Evolutionary conservation across 2,329 filamentous ascomycete genomes (phyloP).

Genomic region (Fonsecaea monophora): DNA sequence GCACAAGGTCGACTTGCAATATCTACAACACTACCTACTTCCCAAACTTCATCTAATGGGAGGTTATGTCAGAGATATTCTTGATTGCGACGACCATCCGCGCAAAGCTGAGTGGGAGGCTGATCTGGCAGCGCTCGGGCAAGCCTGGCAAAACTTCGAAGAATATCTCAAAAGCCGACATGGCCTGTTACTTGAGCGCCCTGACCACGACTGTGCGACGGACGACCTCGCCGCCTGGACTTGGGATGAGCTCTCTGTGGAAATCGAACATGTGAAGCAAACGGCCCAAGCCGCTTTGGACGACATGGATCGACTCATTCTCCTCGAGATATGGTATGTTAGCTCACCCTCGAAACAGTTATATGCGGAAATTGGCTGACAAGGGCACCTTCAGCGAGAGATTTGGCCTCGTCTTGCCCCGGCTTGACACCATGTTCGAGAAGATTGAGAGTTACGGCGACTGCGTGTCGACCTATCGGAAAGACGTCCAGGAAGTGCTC

Average conservation of each 20-base stretch:
- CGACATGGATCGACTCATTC: slow-evolving; percentile 7
- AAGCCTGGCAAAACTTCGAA: slow-evolving; percentile 5
- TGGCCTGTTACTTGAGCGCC: background rate
- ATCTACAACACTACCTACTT: background rate
- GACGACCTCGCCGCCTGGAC: background rate
- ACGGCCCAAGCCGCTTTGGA: background rate
- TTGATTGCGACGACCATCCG: background rate
- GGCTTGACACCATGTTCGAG: slow-evolving; percentile 6
- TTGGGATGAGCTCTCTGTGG: slow-evolving; percentile 1
- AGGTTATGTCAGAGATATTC: background rate
- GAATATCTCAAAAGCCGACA: slow-evolving; percentile 2
- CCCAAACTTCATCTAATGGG: slow-evolving; percentile 1
- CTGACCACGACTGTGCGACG: background rate
- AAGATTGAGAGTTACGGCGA: slow-evolving; percentile 4
- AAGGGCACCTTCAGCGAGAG: background rate
- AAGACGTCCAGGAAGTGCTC: slow-evolving; percentile 8
- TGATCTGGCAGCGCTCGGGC: background rate
- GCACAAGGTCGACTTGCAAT: background rate
- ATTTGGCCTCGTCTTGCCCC: slow-evolving; percentile 5
- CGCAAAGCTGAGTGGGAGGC: background rate
- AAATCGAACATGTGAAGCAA: background rate
- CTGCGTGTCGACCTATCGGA: slow-evolving; percentile 7
- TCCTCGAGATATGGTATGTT: slow-evolving; percentile 4
- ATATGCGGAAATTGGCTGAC: background rate
- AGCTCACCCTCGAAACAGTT: background rate